Evolutionary conservation across 139 green algal genomes (phyloP), one percentile per base, ranked within the genome.

Genomic region (Limnomonas spitsbergensis): DNA sequence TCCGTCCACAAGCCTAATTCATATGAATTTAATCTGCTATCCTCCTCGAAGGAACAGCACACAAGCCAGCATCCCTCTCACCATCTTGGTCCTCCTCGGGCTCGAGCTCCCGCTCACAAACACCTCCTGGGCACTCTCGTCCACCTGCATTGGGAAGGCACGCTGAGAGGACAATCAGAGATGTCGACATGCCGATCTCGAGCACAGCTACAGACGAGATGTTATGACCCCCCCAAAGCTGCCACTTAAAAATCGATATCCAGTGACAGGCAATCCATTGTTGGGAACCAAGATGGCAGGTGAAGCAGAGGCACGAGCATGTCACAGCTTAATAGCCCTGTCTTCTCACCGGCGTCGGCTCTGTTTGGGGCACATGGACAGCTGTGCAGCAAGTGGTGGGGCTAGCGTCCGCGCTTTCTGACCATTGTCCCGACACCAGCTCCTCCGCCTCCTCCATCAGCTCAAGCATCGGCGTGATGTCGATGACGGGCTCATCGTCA

Each of bases 41-140:
- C n/a, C 56, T 36, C 7, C 29, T 34, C 7, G n/a, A n/a, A n/a
- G n/a, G n/a, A n/a, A n/a, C n/a, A n/a, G 47, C 47, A 61, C 47
- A 61, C 47, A 29, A 61, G 47, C 20, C 20, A 29, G 47, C 14
- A 61, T 29, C 47, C 14, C 47, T n/a, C 42, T 70, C 68, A 74
- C 68, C 35, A 74, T 42, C 68, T 74, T 74, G 9, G 68, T 74
- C 24, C 68, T n/a, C 3, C 68, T 26, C 4, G 68, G 68, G 36
- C 68, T 74, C 24, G 68, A 47, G 68, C 68, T 74, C 7, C 36
- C 34, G 7, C 68, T 32, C 20, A 74, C 68, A 74, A 74, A 74
- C 68, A 74, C 68, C 35, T 74, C 68, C 7, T 36, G 35, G 68
- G 4, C 68, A 47, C 42, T 32, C 35, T 20, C 47, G 14, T 61